These are phyloP conservation scores for Phtheirospermum japonicum DNA, from an alignment of 257 asterid genomes.

Conservation along the genomic window DNA sequence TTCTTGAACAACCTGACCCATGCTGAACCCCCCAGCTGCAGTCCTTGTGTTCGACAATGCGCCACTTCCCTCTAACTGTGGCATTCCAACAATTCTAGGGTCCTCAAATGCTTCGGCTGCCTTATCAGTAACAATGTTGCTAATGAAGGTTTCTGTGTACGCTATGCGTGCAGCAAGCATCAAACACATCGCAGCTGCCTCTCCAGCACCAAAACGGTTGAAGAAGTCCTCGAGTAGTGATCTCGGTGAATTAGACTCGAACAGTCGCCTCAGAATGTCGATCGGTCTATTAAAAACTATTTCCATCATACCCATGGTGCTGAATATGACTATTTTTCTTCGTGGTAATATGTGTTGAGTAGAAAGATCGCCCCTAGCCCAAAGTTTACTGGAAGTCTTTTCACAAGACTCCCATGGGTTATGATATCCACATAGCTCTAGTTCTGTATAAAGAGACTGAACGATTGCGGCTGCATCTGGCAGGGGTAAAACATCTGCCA, in stretches of 20 bases:
- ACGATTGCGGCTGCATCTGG: conserved; percentile 75
- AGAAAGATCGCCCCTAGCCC: conserved; percentile 94
- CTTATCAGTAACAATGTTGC: conserved; percentile 76
- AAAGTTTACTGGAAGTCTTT: conserved; percentile 64
- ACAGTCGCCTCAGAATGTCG: conserved; percentile 74
- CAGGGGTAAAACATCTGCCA: conserved; percentile 79
- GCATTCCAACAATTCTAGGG: conserved; percentile 92
- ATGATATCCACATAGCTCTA: conserved; percentile 60
- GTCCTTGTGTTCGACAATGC: conserved; percentile 79
- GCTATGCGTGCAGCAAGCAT: conserved; percentile 84
- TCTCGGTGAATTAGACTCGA: conserved; percentile 84
- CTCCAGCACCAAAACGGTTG: conserved; percentile 89
- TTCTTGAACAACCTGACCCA: conserved; percentile 99
- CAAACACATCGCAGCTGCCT: conserved; percentile 92
- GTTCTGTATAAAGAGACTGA: conserved; percentile 79
- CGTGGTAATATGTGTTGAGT: conserved; percentile 90
- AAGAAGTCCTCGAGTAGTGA: conserved; percentile 83
- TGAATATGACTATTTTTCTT: conserved; percentile 78
- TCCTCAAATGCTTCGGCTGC: conserved; percentile 99
- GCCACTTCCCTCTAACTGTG: conserved; percentile 93
- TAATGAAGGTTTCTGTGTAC: conserved; percentile 57
- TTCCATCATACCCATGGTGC: conserved; percentile 99
- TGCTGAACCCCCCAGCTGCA: conserved; percentile 93
- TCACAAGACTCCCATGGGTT: conserved; percentile 67
- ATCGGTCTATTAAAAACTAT: conserved; percentile 88